Conservation (phyloP, 345 rosid species). For the Pistacia integerrima region DNA sequence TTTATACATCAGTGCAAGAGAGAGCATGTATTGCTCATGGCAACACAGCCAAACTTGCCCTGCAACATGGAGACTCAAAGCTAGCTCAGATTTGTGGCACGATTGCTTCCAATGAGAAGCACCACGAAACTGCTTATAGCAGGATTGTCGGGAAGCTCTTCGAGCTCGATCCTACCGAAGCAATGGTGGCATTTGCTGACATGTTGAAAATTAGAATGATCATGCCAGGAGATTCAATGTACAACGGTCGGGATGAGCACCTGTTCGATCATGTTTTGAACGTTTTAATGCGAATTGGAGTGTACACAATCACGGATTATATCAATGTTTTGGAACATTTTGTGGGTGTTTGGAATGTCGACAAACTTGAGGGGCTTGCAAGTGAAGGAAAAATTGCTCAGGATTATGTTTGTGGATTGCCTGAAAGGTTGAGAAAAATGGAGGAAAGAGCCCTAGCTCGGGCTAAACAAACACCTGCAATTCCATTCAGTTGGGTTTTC, state of each 20-base stretch:
- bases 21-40: conserved; percentile 45
- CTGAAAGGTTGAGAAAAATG: conserved; percentile 30
- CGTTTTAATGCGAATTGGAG: conserved; percentile 35
- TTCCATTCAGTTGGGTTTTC: conserved; percentile 20
- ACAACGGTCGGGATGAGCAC: background rate
- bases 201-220: conserved; percentile 47
- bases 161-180: conserved; percentile 37
- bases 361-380: conserved; percentile 34
- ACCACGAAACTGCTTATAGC: conserved; percentile 42
- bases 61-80: conserved; percentile 33
- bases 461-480: background rate
- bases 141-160: conserved; percentile 40
- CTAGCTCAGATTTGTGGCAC: conserved; percentile 43
- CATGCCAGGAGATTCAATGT: background rate
- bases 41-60: conserved; percentile 41
- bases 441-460: conserved; percentile 11
- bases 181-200: conserved; percentile 27
- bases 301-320: conserved; percentile 37
- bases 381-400: conserved; percentile 28
- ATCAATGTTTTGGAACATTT: conserved; percentile 36
- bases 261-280: conserved; percentile 33
- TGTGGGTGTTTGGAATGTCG: conserved; percentile 10
- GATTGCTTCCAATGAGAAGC: conserved; percentile 43
- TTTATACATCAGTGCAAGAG: conserved; percentile 9
- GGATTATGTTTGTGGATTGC: conserved; percentile 11